Base-by-base conservation (phyloP, 305 asterid genomes). In the Solanum hybrid region DNA sequence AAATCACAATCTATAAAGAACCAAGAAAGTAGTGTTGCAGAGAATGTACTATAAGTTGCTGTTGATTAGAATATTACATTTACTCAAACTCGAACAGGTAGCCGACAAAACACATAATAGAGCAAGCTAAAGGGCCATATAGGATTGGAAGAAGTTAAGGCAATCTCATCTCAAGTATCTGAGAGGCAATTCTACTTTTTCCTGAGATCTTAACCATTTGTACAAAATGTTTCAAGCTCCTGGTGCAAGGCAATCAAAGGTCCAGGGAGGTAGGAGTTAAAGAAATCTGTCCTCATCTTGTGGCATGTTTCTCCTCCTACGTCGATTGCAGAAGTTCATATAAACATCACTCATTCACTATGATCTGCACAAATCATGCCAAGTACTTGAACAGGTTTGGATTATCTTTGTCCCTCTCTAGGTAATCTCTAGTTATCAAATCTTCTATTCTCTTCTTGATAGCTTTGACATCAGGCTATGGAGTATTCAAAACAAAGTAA, bases 371-470 rank as follows among this genome's bases (percentile, higher is more conserved):
- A 76, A 84, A 89, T 97, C 93, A 98, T 8, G 99, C 99, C 97
- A 98, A 94, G 95, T 97, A 98, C 89, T 94, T 96, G 95, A 97
- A 98, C 93, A 92, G 36, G 93, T 96, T 98, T 29, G 98, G 97
- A 92, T 98, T 97, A 7, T 96, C 98, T 91, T 95, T 96, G 96
- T 98, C 99, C 87, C 99, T 93, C 88, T 96, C 98, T 70, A 98
- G 92, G 93, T 96, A 97, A 79, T 97, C 98, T 81, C 99, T 93
- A 82, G 97, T 95, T 88, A 97, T 98, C 95, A 98, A 89, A 90
- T 98, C 99, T 94, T 98, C 99, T 7, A 97, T 95, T 92, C 99
- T 95, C 95, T 98, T 98, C 94, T 97, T 98, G 93, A 98, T 96
- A 45, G 98, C 98, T 94, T 98, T 98, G 37, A 95, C 98, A 72